Evolutionary conservation across 1,139 yeast genomes (phyloP).

Genomic region (Nadsonia commutata): DNA sequence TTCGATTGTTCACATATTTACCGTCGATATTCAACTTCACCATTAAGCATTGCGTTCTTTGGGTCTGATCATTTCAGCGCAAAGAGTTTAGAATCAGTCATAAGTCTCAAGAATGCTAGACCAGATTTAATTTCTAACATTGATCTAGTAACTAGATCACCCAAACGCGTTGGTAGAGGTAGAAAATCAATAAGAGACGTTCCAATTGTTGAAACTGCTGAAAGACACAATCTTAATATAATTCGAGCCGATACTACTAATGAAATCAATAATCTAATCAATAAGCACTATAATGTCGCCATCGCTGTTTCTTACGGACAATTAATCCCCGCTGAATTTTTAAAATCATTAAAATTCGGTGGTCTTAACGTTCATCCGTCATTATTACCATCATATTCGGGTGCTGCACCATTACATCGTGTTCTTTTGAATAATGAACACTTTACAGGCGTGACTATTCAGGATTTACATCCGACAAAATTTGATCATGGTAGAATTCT

Average conservation of each 20-base stretch:
- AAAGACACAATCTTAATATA: slow-evolving; percentile 24
- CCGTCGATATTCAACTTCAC: too few species aligned
- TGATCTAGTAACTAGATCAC: slow-evolving; percentile 50
- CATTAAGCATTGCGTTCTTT: slow-evolving; percentile 44
- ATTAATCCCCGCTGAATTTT: slow-evolving; percentile 51
- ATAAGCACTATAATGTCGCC: slow-evolving; percentile 38
- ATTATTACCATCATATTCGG: slow-evolving; percentile 64
- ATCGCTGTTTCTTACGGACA: slow-evolving; percentile 85
- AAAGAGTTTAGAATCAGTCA: slow-evolving; percentile 35
- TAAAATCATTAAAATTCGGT: slow-evolving; percentile 37
- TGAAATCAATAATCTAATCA: slow-evolving; percentile 34
- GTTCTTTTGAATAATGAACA: slow-evolving; percentile 52
- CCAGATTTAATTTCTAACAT: slow-evolving; percentile 29
- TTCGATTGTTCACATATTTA: too few species aligned
- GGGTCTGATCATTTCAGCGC: slow-evolving; percentile 74
- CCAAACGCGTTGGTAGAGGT: slow-evolving; percentile 63
- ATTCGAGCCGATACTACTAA: slow-evolving; percentile 42
- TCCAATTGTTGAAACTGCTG: slow-evolving; percentile 38
- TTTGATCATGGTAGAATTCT: slow-evolving; percentile 72
- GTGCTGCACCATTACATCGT: slow-evolving; percentile 82
- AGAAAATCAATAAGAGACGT: slow-evolving; percentile 34
- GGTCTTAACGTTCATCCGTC: slow-evolving; percentile 93
- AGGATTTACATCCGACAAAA: slow-evolving; percentile 73
- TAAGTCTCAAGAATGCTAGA: slow-evolving; percentile 21
- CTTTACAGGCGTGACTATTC: slow-evolving; percentile 74